Conservation (phyloP, 352 stramenopile species). For the Phytophthora multivora region DNA sequence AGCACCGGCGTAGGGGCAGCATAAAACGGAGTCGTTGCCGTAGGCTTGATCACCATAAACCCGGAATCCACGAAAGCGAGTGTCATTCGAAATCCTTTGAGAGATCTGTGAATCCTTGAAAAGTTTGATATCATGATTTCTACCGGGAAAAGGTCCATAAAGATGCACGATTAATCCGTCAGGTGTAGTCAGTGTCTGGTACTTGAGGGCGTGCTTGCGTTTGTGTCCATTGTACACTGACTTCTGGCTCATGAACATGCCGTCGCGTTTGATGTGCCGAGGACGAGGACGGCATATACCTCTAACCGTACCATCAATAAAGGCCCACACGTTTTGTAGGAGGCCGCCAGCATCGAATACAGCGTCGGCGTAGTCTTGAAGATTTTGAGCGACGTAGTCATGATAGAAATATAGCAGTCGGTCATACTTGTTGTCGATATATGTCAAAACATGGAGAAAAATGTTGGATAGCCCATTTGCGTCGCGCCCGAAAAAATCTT, state of each 20-base stretch:
- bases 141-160: neutral
- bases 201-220: conserved; percentile 30
- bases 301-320: conserved; percentile 22
- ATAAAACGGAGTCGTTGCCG: neutral
- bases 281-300: conserved; percentile 7
- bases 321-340: conserved; percentile 6
- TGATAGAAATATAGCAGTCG: conserved; percentile 10
- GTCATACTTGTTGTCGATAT: conserved; percentile 3
- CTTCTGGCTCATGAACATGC: conserved; percentile 14
- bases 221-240: conserved; percentile 35
- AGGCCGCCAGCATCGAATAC: conserved; percentile 5
- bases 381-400: neutral
- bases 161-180: conserved; percentile 20
- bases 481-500: neutral
- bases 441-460: conserved; percentile 6
- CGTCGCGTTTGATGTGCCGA: neutral
- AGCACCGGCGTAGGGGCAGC: neutral
- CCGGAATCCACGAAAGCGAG: neutral
- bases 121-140: neutral
- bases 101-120: neutral
- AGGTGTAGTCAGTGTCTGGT: conserved; percentile 19
- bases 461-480: conserved; percentile 17
- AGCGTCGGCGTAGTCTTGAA: conserved; percentile 11
- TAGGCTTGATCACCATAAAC: neutral
- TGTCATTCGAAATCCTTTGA: neutral